Evolutionary conservation across 306 rosid genomes (phyloP).

Genomic region (Vigna reflexopilosa): DNA sequence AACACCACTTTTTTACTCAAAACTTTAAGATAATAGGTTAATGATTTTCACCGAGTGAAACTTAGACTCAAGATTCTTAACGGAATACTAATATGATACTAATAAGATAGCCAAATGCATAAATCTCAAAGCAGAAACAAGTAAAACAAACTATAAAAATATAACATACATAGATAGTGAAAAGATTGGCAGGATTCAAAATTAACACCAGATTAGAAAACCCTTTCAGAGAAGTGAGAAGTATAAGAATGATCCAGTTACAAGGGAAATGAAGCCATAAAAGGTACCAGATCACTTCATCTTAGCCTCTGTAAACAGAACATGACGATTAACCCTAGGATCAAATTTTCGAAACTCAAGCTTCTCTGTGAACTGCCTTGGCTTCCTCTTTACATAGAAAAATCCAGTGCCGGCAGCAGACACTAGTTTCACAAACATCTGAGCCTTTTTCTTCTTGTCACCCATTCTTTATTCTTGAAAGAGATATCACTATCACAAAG

Average conservation of each 20-base stretch:
- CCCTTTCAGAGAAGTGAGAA: not conserved
- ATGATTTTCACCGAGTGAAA: too few relatives aligned
- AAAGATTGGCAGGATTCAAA: too few relatives aligned
- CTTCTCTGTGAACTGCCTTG: conserved; percentile 78
- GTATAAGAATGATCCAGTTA: conserved; percentile 18
- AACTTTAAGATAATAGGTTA: too few relatives aligned
- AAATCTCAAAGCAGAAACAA: too few relatives aligned
- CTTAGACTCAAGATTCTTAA: too few relatives aligned
- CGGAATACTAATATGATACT: too few relatives aligned
- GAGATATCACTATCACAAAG: not conserved
- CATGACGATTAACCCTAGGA: conserved; percentile 89
- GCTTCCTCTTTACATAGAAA: conserved; percentile 95
- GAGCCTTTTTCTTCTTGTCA: conserved; percentile 88
- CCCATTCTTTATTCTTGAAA: conserved; percentile 68
- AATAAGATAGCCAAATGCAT: too few relatives aligned
- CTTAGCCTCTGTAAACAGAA: conserved; percentile 91
- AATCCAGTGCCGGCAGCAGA: conserved; percentile 97
- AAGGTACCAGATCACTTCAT: conserved; percentile 66
- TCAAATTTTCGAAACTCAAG: conserved; percentile 90
- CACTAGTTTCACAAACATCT: conserved; percentile 78
- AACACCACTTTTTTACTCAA: too few relatives aligned
- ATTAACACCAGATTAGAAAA: too few relatives aligned
- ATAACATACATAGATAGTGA: too few relatives aligned
- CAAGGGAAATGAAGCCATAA: conserved; percentile 15
- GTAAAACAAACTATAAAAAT: too few relatives aligned